These are phyloP conservation scores for Conticribra guillardii DNA, from an alignment of 108 stramenopile genomes.

Conservation along the genomic window DNA sequence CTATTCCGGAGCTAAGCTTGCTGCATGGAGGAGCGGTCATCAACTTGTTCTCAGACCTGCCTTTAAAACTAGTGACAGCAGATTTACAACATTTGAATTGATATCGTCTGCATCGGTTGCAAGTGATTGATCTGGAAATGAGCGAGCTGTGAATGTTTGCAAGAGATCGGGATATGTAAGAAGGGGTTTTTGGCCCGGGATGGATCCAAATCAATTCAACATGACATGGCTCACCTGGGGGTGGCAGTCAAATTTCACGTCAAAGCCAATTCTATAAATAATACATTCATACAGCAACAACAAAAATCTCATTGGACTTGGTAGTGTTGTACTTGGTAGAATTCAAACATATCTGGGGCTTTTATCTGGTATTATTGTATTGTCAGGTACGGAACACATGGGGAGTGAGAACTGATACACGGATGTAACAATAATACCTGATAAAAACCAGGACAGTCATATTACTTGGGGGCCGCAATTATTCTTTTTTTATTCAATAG, in stretches of 20 bases:
- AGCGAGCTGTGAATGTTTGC: conserved; percentile 6
- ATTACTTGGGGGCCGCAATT: no score
- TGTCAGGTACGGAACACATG: no score
- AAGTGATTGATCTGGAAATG: conserved; percentile 27
- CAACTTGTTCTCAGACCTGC: conserved; percentile 19
- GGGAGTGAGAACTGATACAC: no score
- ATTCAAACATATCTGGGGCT: no score
- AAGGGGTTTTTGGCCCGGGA: neutral
- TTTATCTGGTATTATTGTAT: no score
- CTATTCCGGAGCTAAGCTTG: conserved; percentile 6
- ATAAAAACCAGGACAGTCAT: no score
- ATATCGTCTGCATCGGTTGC: conserved; percentile 7
- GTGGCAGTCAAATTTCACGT: conserved; percentile 17
- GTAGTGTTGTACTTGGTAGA: no score
- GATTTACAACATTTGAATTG: conserved; percentile 8
- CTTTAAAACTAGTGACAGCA: conserved; percentile 4
- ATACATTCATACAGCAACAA: no score
- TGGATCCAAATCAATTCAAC: neutral
- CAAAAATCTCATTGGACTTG: no score
- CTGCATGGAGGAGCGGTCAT: conserved; percentile 6
- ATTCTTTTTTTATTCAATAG: no score
- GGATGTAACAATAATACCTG: no score
- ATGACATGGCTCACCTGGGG: conserved; percentile 13
- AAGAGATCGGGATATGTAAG: conserved; percentile 14
- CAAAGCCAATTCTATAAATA: conserved; percentile 10